Conservation (phyloP, 805 yeast species). For the Ogataea dorogensis region DNA sequence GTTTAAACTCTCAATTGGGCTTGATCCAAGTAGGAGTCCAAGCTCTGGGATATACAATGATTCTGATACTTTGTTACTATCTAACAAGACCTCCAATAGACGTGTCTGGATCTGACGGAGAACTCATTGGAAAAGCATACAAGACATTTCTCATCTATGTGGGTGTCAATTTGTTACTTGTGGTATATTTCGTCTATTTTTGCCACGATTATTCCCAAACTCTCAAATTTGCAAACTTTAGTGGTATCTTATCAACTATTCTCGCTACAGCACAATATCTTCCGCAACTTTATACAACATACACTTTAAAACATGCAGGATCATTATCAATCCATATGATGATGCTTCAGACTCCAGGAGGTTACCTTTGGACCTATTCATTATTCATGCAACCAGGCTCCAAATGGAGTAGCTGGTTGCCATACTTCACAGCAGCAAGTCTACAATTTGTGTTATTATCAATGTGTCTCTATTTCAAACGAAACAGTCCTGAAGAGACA, state of each 20-base stretch:
- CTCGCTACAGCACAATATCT: slow-evolving; percentile 70
- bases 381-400: slow-evolving; percentile 71
- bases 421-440: slow-evolving; percentile 68
- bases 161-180: slow-evolving; percentile 33
- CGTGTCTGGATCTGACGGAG: slow-evolving; percentile 46
- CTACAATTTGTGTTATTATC: slow-evolving; percentile 60
- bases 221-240: slow-evolving; percentile 48
- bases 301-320: slow-evolving; percentile 69
- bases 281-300: slow-evolving; percentile 78
- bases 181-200: slow-evolving; percentile 33
- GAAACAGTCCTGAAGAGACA: slow-evolving; percentile 3
- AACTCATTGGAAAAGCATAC: slow-evolving; percentile 40
- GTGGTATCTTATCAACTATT: slow-evolving; percentile 65
- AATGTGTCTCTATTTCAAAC: slow-evolving; percentile 56
- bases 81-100: slow-evolving; percentile 45
- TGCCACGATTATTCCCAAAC: slow-evolving; percentile 13
- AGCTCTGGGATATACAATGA: slow-evolving; percentile 55
- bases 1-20: slow-evolving; percentile 64
- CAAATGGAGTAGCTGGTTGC: slow-evolving; percentile 85
- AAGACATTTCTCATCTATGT: slow-evolving; percentile 40
- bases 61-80: slow-evolving; percentile 53
- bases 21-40: slow-evolving; percentile 66
- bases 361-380: slow-evolving; percentile 74
- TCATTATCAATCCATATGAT: slow-evolving; percentile 77
- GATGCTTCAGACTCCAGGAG: slow-evolving; percentile 89